A percentile compares a stretch with the other conserved stretches of the same genome.
phyloP scores from a whole-genome alignment of 2,329 filamentous ascomycete species.

The Neonectria hederae region DNA sequence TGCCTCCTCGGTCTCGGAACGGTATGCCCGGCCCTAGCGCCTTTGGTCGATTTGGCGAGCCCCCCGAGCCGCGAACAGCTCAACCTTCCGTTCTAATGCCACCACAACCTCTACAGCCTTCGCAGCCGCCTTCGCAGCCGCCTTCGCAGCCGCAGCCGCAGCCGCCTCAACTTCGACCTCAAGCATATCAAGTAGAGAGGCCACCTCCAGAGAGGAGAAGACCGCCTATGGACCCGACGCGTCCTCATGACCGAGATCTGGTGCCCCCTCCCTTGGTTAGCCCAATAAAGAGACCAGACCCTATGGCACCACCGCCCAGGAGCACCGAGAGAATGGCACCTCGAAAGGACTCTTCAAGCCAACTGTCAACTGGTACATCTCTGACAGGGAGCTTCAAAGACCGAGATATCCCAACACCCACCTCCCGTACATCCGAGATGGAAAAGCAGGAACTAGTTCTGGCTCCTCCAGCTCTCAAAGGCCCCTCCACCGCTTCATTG shows the following conservation, averaged over 20 bases:
- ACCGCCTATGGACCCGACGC: conserved; percentile 71
- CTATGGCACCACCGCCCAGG: conserved; percentile 59
- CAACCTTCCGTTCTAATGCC: conserved; percentile 31
- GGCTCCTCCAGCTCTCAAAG: conserved; percentile 33
- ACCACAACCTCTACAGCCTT: conserved; percentile 36
- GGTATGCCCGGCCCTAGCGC: conserved; percentile 54
- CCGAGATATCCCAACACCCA: conserved; percentile 40
- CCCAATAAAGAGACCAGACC: conserved; percentile 56
- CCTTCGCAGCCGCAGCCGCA: conserved; percentile 39
- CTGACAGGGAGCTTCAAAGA: conserved; percentile 48
- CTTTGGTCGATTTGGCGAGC: conserved; percentile 51
- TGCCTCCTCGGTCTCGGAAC: conserved; percentile 64
- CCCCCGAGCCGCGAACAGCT: conserved; percentile 30
- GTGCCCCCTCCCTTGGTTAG: conserved; percentile 69
- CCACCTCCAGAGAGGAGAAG: conserved; percentile 70
- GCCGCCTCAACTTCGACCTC: conserved; percentile 42
- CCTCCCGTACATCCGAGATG: conserved; percentile 31
- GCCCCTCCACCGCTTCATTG: conserved; percentile 36
- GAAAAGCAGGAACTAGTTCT: conserved; percentile 31
- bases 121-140: conserved; percentile 37
- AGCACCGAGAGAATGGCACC: conserved; percentile 60
- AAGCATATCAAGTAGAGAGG: conserved; percentile 49
- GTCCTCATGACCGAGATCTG: conserved; percentile 64
- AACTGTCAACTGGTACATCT: conserved; percentile 36
- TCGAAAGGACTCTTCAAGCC: conserved; percentile 54